Percentiles rank a stretch among this genome's conserved stretches.
Conservation (phyloP, 805 yeast species). For the Torulaspora microellipsoides region DNA sequence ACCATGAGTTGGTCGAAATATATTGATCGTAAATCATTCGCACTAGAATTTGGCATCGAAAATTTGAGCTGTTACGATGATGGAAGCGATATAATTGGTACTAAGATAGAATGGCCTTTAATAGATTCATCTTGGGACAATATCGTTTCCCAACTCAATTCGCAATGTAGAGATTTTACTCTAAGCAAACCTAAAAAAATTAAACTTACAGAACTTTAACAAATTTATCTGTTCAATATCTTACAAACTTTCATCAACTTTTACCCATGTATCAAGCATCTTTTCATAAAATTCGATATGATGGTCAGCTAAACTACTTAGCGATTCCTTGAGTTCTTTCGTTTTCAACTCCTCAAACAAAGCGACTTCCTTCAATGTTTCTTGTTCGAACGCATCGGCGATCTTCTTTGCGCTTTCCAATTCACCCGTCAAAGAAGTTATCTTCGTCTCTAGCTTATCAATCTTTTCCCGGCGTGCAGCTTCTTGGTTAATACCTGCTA, state of each 20-base stretch:
- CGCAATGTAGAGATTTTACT: constrained; percentile 8
- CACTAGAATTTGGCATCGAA: constrained; percentile 20
- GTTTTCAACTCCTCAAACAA: constrained; percentile 79
- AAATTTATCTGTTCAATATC: not conserved
- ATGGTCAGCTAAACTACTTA: constrained; percentile 68
- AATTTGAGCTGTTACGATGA: constrained; percentile 14
- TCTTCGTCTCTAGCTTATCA: constrained; percentile 45
- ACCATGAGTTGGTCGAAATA: constrained; percentile 52
- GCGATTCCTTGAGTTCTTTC: constrained; percentile 65
- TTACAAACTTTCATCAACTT: constrained; percentile 40
- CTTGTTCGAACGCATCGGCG: constrained; percentile 52
- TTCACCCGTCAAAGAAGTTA: constrained; percentile 47
- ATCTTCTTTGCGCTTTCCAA: constrained; percentile 47
- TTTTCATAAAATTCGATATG: constrained; percentile 69
- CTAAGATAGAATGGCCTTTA: constrained; percentile 24
- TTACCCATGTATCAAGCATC: constrained; percentile 67
- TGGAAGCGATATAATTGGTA: constrained; percentile 17
- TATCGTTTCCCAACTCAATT: constrained; percentile 12
- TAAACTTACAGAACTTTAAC: constrained; percentile 6
- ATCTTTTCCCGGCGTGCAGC: constrained; percentile 49
- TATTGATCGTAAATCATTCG: constrained; percentile 48
- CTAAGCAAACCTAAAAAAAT: constrained; percentile 12
- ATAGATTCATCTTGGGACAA: constrained; percentile 20
- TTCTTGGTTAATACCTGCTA: constrained; percentile 60
- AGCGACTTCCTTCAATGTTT: constrained; percentile 51